Percentiles rank a stretch among this genome's conserved stretches.
These are phyloP conservation scores for Elaphomyces granulatus DNA, from an alignment of 495 filamentous ascomycete genomes.

Conservation along the genomic window DNA sequence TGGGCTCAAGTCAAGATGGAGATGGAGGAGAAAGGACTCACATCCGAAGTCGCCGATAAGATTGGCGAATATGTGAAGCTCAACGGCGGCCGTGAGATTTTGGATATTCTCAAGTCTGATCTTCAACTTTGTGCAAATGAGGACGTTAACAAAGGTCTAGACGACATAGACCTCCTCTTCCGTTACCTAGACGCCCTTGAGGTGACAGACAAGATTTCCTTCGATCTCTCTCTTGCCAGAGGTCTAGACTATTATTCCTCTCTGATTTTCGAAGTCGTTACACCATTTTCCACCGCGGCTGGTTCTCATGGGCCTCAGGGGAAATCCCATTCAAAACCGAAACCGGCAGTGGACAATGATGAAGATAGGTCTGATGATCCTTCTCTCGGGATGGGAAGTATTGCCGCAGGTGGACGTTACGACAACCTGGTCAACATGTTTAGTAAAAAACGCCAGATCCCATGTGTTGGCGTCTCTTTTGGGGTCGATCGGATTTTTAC, in stretches of 20 bases:
- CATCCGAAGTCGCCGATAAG: conserved; percentile 57
- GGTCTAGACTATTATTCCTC: conserved; percentile 93
- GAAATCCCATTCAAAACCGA: conserved; percentile 43
- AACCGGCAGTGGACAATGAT: conserved; percentile 39
- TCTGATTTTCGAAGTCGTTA: conserved; percentile 83
- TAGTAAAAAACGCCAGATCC: conserved; percentile 64
- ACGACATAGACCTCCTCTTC: conserved; percentile 70
- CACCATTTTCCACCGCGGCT: conserved; percentile 55
- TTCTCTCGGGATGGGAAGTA: conserved; percentile 66
- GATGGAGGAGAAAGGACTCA: conserved; percentile 88
- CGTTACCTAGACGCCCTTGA: conserved; percentile 66
- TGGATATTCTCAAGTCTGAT: conserved; percentile 49
- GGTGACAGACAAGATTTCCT: conserved; percentile 54
- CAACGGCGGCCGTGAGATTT: conserved; percentile 53
- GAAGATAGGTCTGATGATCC: conserved; percentile 77
- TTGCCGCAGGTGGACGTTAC: conserved; percentile 85
- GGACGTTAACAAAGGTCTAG: conserved; percentile 60
- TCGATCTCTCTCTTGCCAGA: conserved; percentile 72
- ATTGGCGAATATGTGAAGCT: conserved; percentile 69
- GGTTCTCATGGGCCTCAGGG: conserved; percentile 32
- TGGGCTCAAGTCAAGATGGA: conserved; percentile 85
- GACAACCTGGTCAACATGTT: conserved; percentile 94
- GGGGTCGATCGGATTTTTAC: conserved; percentile 92
- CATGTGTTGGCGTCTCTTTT: conserved; percentile 89
- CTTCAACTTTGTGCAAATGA: conserved; percentile 49